Evolutionary conservation across 495 filamentous ascomycete species (phyloP).

Genomic region (Penicillium argentinense): DNA sequence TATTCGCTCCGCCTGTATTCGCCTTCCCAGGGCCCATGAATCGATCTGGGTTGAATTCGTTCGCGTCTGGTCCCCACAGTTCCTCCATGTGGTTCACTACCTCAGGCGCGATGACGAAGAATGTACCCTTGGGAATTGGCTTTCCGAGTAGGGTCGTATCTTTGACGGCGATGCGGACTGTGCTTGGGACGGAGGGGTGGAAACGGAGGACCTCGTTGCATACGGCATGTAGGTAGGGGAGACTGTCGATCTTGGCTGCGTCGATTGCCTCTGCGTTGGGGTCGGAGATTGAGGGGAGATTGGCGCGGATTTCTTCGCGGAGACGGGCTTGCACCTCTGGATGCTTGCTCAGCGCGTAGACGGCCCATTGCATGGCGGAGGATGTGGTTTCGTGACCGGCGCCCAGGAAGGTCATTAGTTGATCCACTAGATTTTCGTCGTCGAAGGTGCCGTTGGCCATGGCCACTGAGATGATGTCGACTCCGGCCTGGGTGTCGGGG

Average conservation of each 20-base stretch:
- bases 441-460: constrained; percentile 71
- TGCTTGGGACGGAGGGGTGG: constrained; percentile 58
- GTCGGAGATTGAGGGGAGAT: constrained; percentile 58
- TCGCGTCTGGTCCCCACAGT: constrained; percentile 82
- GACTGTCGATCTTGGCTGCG: constrained; percentile 49
- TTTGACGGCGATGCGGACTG: constrained; percentile 59
- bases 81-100: constrained; percentile 70
- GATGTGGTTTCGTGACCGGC: constrained; percentile 85
- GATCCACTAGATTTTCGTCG: constrained; percentile 80
- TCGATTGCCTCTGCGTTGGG: constrained; percentile 46
- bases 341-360: constrained; percentile 59
- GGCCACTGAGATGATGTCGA: constrained; percentile 84
- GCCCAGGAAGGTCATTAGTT: constrained; percentile 93
- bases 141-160: constrained; percentile 64
- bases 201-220: constrained; percentile 61
- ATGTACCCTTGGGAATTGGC: constrained; percentile 55
- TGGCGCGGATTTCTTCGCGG: constrained; percentile 58
- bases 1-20: constrained; percentile 53
- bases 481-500: constrained; percentile 35
- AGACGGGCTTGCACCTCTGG: constrained; percentile 56
- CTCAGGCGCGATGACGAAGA: constrained; percentile 48
- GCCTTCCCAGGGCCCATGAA: constrained; percentile 61
- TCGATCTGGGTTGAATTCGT: constrained; percentile 76
- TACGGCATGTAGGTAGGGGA: constrained; percentile 62
- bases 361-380: constrained; percentile 58